Evolutionary conservation across 2,329 filamentous ascomycete genomes (phyloP), one percentile per base, ranked within the genome.

Genomic region (Nothopassalora personata): DNA sequence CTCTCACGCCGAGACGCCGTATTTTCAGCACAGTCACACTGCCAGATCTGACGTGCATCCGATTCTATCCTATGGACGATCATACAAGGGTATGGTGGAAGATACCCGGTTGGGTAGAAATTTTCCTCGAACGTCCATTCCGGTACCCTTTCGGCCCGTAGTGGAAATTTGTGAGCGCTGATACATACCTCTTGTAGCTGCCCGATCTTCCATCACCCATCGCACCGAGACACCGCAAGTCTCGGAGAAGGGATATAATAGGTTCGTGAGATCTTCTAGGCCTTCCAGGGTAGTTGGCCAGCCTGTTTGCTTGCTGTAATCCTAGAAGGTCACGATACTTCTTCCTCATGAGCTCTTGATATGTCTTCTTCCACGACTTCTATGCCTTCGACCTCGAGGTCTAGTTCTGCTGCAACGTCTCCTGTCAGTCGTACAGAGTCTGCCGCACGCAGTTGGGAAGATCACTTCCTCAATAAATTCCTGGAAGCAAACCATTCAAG

Each of bases 391-490:
- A 30, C 1, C 46, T 49, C 46, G 2, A 4, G 18, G 28, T 31
- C 46, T 7, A 49, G 5, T 9, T 49, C 46, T 28, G 46, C 46
- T 49, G 4, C 19, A 11, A 4, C 18, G 1, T n/a, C 39, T n/a
- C 5, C n/a, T 18, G 13, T 3, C 39, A 43, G 13, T 43, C 39
- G 13, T 23, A 54, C 27, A 39, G 59, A 53, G 34, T 57, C 54
- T 47, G 55, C 60, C 19, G 36, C 54, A 13, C 54, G 58, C 49
- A 53, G 51, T 54, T 61, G 61, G 61, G 57, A 57, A 46, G 45
- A 58, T 19, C 49, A 55, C 8, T 63, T 63, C 47, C 56, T 63
- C 15, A 56, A 59, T 33, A 63, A 63, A 49, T 63, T 63, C 56
- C 51, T 63, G 53, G 51, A 60, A 55, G 58, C 60, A 19, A 28